phyloP scores from a whole-genome alignment of 805 yeast species.

The Candida xiaguanensis region DNA sequence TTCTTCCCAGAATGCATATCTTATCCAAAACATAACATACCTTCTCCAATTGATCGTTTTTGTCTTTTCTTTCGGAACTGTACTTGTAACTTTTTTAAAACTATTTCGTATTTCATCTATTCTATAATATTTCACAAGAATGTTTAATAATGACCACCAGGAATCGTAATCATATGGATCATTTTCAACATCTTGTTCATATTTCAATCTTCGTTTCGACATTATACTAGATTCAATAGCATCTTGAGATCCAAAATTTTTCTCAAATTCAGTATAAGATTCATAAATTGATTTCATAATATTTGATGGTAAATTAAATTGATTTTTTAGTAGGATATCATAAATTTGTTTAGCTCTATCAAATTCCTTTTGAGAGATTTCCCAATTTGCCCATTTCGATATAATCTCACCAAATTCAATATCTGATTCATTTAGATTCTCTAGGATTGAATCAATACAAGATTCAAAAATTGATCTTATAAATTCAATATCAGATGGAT shows the following conservation, averaged over 20 bases:
- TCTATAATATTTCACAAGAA: conserved; percentile 17
- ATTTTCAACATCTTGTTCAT: conserved; percentile 44
- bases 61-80: conserved; percentile 28
- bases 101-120: conserved; percentile 10
- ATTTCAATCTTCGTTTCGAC: conserved; percentile 51
- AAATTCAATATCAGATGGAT: conserved; percentile 34
- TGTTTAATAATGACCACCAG: conserved; percentile 75
- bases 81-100: conserved; percentile 43
- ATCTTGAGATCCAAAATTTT: conserved; percentile 54
- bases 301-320: conserved; percentile 23
- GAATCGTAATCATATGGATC: conserved; percentile 63
- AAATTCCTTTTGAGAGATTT: conserved; percentile 52
- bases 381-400: conserved; percentile 68
- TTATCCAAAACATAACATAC: conserved; percentile 68
- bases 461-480: conserved; percentile 64
- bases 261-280: conserved; percentile 55
- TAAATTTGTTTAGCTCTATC: conserved; percentile 63
- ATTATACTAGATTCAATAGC: conserved; percentile 52
- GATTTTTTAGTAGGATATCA: conserved; percentile 41
- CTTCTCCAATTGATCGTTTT: conserved; percentile 55
- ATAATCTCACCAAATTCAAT: conserved; percentile 32
- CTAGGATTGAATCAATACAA: conserved; percentile 50
- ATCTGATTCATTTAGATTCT: conserved; percentile 16
- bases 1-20: conserved; percentile 63
- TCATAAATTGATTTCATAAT: conserved; percentile 33